Evolutionary conservation across 2,329 filamentous ascomycete genomes (phyloP).

Genomic region (Fusarium torreyae): DNA sequence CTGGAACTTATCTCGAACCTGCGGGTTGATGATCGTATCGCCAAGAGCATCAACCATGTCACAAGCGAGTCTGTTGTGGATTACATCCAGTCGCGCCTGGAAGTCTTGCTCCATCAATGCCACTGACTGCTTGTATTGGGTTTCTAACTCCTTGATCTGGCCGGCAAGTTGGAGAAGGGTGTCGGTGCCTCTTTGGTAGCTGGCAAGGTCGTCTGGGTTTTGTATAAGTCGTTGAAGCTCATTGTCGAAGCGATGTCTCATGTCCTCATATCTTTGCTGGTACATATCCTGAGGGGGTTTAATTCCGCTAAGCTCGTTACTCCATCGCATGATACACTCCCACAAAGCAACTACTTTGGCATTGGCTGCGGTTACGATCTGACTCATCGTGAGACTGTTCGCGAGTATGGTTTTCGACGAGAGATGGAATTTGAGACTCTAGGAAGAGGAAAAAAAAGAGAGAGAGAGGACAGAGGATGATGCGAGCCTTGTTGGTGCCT

Average conservation of each 20-base stretch:
- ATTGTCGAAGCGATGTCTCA: background rate
- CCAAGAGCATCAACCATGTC: background rate
- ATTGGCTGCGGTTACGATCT: background rate
- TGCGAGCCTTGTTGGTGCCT: too few relatives aligned
- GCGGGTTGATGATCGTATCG: background rate
- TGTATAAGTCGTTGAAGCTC: background rate
- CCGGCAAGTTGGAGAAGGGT: background rate
- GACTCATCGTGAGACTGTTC: too few relatives aligned
- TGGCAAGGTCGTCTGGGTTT: rapidly evolving
- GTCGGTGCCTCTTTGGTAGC: rapidly evolving
- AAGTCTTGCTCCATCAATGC: background rate
- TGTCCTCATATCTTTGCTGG: rapidly evolving
- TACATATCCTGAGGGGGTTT: background rate
- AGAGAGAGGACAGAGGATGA: too few relatives aligned
- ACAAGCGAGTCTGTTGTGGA: background rate
- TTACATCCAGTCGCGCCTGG: rapidly evolving
- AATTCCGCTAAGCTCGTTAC: background rate
- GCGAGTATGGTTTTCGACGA: too few relatives aligned
- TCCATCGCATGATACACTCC: background rate
- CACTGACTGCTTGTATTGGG: background rate
- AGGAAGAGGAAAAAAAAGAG: too few relatives aligned
- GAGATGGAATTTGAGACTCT: too few relatives aligned
- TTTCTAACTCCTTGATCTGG: background rate
- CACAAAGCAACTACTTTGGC: background rate
- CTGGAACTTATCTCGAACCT: background rate